phyloP scores from a whole-genome alignment of 371 early-diverging fungal genomes.

The Phascolomyces articulosus region DNA sequence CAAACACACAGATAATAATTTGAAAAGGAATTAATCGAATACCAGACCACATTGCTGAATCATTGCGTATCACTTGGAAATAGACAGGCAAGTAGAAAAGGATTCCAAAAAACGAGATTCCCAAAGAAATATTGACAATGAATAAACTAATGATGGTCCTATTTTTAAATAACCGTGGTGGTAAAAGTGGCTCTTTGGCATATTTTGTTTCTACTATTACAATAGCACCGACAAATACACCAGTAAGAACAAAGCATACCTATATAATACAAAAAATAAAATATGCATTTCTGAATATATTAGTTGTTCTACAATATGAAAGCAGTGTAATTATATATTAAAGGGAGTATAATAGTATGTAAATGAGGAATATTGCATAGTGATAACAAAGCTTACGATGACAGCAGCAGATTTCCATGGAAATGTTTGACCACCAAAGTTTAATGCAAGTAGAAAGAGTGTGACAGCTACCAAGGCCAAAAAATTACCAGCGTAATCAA shows the following conservation, averaged over 20 bases:
- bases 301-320: no score
- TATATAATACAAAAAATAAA: not conserved
- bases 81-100: conserved; percentile 76
- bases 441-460: conserved; percentile 46
- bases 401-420: conserved; percentile 69
- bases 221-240: conserved; percentile 38
- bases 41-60: conserved; percentile 59
- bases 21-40: conserved; percentile 54
- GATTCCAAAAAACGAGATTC: conserved; percentile 56
- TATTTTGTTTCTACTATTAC: conserved; percentile 49
- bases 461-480: conserved; percentile 42
- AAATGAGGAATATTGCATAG: no score
- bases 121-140: conserved; percentile 55
- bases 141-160: conserved; percentile 49
- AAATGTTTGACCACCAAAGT: conserved; percentile 53
- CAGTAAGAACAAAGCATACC: conserved; percentile 52
- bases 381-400: conserved; percentile 36
- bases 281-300: no score
- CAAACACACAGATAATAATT: conserved; percentile 34
- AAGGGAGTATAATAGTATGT: not conserved
- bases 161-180: conserved; percentile 55
- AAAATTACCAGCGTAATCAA: conserved; percentile 47
- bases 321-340: not conserved
- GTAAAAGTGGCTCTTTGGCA: conserved; percentile 62
- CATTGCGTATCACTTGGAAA: conserved; percentile 71